Evolutionary conservation across 2,329 filamentous ascomycete species (phyloP).

Genomic region (Botryotinia narcissicola): DNA sequence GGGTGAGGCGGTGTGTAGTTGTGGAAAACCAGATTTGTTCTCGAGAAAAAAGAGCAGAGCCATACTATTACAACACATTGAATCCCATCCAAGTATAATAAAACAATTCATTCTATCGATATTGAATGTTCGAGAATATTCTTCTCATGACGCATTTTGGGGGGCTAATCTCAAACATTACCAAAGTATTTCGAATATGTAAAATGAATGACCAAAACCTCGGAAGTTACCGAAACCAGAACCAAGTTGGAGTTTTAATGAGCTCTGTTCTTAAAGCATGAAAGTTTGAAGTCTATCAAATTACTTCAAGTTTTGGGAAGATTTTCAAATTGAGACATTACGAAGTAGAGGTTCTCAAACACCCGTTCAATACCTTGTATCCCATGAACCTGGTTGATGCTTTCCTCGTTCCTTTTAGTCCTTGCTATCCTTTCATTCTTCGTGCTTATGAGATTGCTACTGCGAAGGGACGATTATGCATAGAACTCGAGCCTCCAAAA

Average conservation of each 20-base stretch:
- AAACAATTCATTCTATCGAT: neutral
- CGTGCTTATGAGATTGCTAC: slow-evolving; percentile 9
- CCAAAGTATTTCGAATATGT: neutral
- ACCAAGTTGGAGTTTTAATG: neutral
- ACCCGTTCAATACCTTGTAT: slow-evolving; percentile 3
- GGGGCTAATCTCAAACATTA: slow-evolving; percentile 2
- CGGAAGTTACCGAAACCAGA: neutral
- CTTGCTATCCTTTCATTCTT: slow-evolving; percentile 5
- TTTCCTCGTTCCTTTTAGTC: neutral
- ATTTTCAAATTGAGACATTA: neutral
- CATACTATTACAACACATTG: neutral
- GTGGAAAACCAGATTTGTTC: neutral
- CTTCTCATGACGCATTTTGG: neutral
- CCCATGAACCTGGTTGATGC: slow-evolving; percentile 9
- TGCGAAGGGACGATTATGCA: slow-evolving; percentile 1
- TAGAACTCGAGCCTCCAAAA: slow-evolving; percentile 4
- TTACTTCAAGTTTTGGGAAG: neutral
- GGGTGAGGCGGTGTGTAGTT: slow-evolving; percentile 8
- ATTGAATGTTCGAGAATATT: slow-evolving; percentile 15
- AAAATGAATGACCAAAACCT: neutral
- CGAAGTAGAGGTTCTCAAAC: slow-evolving; percentile 1
- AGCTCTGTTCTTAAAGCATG: neutral
- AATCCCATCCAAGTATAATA: neutral
- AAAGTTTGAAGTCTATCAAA: neutral
- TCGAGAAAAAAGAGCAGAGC: neutral